A percentile compares a stretch with the other conserved stretches of the same genome.
Evolutionary conservation across 257 asterid genomes (phyloP).

Genomic region (Henckelia pumila): DNA sequence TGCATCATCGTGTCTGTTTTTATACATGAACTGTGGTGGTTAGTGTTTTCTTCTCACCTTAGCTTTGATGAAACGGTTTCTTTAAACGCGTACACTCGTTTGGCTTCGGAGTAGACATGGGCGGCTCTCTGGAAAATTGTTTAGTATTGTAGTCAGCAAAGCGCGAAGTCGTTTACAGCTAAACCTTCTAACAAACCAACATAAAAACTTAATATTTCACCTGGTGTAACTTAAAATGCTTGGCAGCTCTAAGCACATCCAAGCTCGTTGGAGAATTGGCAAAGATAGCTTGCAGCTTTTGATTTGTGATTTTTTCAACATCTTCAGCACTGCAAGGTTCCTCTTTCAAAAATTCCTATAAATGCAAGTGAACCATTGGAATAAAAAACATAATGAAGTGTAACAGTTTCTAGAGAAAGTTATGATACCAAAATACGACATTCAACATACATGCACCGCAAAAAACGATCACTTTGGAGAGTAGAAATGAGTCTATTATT

Average conservation of each 20-base stretch:
- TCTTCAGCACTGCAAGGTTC: constrained; percentile 71
- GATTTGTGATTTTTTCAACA: constrained; percentile 59
- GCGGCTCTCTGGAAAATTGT: constrained; percentile 70
- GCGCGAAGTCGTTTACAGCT: background rate
- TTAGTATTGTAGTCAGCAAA: background rate
- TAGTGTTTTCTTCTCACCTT: constrained; percentile 40
- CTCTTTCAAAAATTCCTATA: constrained; percentile 72
- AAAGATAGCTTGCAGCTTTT: constrained; percentile 56
- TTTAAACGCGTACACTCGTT: constrained; percentile 87
- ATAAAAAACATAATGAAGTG: background rate
- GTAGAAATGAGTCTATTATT: background rate
- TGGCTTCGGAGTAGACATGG: constrained; percentile 93
- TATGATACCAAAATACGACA: background rate
- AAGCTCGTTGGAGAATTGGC: constrained; percentile 73
- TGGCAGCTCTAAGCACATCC: constrained; percentile 81
- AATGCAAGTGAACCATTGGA: constrained; percentile 2
- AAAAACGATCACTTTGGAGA: background rate
- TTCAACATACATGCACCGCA: background rate
- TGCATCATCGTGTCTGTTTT: background rate
- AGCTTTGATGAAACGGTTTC: constrained; percentile 63
- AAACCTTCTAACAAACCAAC: too few species aligned
- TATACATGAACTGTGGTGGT: background rate
- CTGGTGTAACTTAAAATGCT: constrained; percentile 79
- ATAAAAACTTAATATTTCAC: constrained; percentile 29
- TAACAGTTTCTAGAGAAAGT: background rate